Conservation (phyloP, 768 basidiomycete genomes). For the Rhizopogon sp. region DNA sequence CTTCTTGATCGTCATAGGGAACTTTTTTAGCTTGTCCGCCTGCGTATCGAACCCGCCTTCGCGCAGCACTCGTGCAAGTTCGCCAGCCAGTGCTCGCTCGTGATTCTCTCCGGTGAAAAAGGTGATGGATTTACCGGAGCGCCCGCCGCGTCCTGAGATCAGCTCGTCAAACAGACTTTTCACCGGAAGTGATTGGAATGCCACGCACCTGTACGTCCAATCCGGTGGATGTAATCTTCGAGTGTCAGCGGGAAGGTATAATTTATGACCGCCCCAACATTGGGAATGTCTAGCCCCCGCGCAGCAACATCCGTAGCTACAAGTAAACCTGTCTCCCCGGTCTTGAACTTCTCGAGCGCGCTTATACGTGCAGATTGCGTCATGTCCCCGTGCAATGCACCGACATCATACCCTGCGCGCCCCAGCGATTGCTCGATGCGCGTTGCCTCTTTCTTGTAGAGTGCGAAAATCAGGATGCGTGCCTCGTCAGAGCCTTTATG, state of each 20-base stretch:
- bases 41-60: slow-evolving; percentile 83
- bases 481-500: slow-evolving; percentile 45
- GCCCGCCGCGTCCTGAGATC: slow-evolving; percentile 78
- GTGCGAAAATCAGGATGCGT: slow-evolving; percentile 85
- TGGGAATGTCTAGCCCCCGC: slow-evolving; percentile 94
- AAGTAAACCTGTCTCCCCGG: slow-evolving; percentile 71
- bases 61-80: slow-evolving; percentile 83
- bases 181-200: not conserved
- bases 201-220: slow-evolving; percentile 73
- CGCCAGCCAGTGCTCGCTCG: slow-evolving; percentile 85
- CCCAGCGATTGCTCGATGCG: slow-evolving; percentile 80
- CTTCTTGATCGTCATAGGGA: slow-evolving; percentile 98
- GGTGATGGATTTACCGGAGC: slow-evolving; percentile 86
- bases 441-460: slow-evolving; percentile 97
- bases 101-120: slow-evolving; percentile 94
- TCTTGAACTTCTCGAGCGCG: slow-evolving; percentile 83
- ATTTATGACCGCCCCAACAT: slow-evolving; percentile 91
- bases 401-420: slow-evolving; percentile 72
- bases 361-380: slow-evolving; percentile 79
- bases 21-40: slow-evolving; percentile 59
- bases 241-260: slow-evolving; percentile 98
- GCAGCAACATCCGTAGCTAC: slow-evolving; percentile 99
- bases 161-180: not conserved
- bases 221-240: slow-evolving; percentile 89
- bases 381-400: slow-evolving; percentile 88